Conservation (phyloP, 371 early-diverging fungal genomes). For the Syncephalis plumigaleata region DNA sequence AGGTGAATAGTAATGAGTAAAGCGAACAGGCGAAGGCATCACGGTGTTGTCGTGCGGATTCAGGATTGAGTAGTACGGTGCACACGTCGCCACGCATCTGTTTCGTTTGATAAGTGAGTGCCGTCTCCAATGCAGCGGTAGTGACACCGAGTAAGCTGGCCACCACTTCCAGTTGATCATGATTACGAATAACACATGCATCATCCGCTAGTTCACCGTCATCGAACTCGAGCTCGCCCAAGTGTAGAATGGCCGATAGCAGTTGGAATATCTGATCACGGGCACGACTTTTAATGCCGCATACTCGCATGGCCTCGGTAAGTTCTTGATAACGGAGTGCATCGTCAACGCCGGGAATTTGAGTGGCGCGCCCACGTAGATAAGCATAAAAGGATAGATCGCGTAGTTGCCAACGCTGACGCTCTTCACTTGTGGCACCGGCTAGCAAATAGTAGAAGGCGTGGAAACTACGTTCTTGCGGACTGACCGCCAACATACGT, state of each 20-base stretch:
- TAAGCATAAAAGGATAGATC: constrained; percentile 30
- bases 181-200: constrained; percentile 38
- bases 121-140: constrained; percentile 42
- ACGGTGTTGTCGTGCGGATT: constrained; percentile 47
- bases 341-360: constrained; percentile 20
- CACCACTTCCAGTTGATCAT: constrained; percentile 42
- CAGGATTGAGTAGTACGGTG: constrained; percentile 59
- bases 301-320: constrained; percentile 49
- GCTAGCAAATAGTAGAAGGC: constrained; percentile 72
- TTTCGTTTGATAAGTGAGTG: constrained; percentile 41
- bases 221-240: constrained; percentile 59
- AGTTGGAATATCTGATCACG: constrained; percentile 51
- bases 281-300: constrained; percentile 58
- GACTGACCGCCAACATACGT: constrained; percentile 35
- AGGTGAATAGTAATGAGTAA: constrained; percentile 67
- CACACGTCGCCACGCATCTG: constrained; percentile 54
- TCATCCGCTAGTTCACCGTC: constrained; percentile 11
- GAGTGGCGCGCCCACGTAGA: constrained; percentile 13
- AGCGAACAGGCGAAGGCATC: constrained; percentile 59
- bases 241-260: constrained; percentile 61
- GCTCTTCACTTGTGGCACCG: constrained; percentile 34
- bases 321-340: constrained; percentile 36
- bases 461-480: constrained; percentile 74
- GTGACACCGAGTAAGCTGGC: constrained; percentile 67
- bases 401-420: constrained; percentile 22